Base-by-base conservation (phyloP, 768 basidiomycete species). In the Heimioporus sp. region DNA sequence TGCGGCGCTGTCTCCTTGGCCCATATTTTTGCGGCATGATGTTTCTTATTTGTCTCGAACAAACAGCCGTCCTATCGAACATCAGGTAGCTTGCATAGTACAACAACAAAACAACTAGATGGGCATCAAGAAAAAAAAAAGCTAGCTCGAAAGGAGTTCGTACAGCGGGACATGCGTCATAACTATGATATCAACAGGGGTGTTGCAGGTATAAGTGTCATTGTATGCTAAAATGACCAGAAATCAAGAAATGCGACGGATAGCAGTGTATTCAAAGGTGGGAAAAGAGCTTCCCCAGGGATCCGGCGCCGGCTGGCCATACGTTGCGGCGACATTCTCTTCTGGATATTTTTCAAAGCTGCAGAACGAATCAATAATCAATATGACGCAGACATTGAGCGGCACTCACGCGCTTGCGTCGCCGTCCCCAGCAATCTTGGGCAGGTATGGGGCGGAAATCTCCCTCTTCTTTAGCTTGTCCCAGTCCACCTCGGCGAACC, bases 401-500 rank as follows among this genome's bases (percentile, higher is more conserved):
- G 20, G 30, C 15, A 81, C 89, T 69, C 66, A 91, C 88, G 89
- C 89, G 83, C 90, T 93, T 6, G 96, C 90, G 69, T 99, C 97
- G 1, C 97, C 97, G 11, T 98, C 97, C 10, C 92, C 87, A 32
- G 75, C 80, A 43, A 98, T 92, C 66, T 87, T 87, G 12, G 97
- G 97, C 46, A 98, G 74, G 72, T 97, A 99, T 3, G 97, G 97
- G 20, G 97, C 91, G 13, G 89, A 90, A 49, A 99, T 98, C 63
- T 98, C 92, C 59, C 92, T 77, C 43, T 78, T 77, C 61, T 78
- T 80, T 48, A 98, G 71, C 70, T 83, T 86, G 43, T 80, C 79
- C 94, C 94, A 98, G 57, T 92, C 87, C 19, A 98, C 94, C 71
- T 98, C 94, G 38, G 81, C 76, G 66, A 98, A 98, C 95, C 95